Evolutionary conservation across 2,329 filamentous ascomycete genomes (phyloP), one percentile per base, ranked within the genome.

Genomic region (Zasmidium angulare): DNA sequence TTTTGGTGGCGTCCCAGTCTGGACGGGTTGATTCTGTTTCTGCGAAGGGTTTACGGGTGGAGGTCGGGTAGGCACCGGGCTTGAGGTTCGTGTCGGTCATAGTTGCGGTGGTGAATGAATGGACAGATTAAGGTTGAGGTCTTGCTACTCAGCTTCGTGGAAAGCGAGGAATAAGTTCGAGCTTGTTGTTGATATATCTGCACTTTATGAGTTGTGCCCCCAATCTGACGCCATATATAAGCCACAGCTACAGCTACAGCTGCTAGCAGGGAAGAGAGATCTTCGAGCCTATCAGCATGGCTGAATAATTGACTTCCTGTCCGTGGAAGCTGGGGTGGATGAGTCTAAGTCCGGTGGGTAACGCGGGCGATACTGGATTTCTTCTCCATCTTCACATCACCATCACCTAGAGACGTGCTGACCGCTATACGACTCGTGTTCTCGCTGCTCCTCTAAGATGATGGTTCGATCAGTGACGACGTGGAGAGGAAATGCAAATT

Each of bases 31-130:
- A 79, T 75, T 92, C 86, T 52, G 89, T 84, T 3, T 76, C 73
- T 69, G 89, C 88, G 79, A 92, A 92, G 77, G 92, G 87, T 74
- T 89, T 87, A 1, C 84, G 85, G 89, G 72, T 43, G 36, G 36
- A 7, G 4, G 36, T 17, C 7, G n/a, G n/a, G 36, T 43, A 17
- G 6, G 36, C 36, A 17, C 36, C 36, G 12, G 36, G 36, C 7
- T 43, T 43, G 36, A 43, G 36, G 36, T 7, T 43, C 3, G 36
- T 43, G 36, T 43, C n/a, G 12, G 36, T 43, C 36, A 43, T 43
- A 3, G 9, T 43, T 43, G n/a, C n/a, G n/a, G n/a, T n/a, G n/a
- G n/a, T n/a, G n/a, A n/a, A n/a, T n/a, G n/a, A n/a, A n/a, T n/a
- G n/a, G n/a, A n/a, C n/a, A n/a, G n/a, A n/a, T n/a, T n/a, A n/a